Base-by-base conservation (phyloP, 2,329 filamentous ascomycete species). In the Raffaelea deltoideospora region DNA sequence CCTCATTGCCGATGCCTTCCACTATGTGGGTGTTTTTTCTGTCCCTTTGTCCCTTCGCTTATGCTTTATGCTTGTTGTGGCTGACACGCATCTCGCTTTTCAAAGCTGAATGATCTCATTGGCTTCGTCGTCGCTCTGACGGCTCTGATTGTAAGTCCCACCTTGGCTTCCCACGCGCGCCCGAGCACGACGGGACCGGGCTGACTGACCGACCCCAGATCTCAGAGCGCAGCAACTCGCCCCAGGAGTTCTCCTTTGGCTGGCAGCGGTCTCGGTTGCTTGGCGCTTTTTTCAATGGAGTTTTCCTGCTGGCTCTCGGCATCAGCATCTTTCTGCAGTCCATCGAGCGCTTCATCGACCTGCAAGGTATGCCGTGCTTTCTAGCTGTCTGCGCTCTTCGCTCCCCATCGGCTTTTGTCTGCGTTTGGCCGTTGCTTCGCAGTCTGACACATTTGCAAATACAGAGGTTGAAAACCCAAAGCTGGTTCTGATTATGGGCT, bases 281-380 rank as follows among this genome's bases (percentile, higher is more conserved):
- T 0, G 80, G 80, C 5, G 78, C 79, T 18, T 87, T 87, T 54
- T 87, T 86, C 64, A 87, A 87, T 48, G 80, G 80, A 13, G 74
- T 77, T 1, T 81, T 87, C 40, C 64, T 87, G 1, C 54, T 85
- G 14, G 79, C 77, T 1, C 59, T 87, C 3, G 78, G 78, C 1
- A 54, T 85, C 26, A 83, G 77, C 52, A 81, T 86, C 34, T 67
- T 79, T 24, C 57, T 86, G 3, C 80, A 86, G 49, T 76, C 79
- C 0, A 65, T 86, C 35, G 78, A 86, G 53, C 63, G 79, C 26
- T 83, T 83, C 48, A 61, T 78, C 17, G 58, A 65, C 4, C 50
- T 78, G 4, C 53, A 70, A 42, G 55, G 69, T 72, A 13, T 13
- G 18, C 10, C 24, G 8, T 18, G 11, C n/a, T 30, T 15, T 20